These are phyloP conservation scores for Juncus inflexus DNA, from an alignment of 176 grass and related monocot genomes.

Conservation along the genomic window DNA sequence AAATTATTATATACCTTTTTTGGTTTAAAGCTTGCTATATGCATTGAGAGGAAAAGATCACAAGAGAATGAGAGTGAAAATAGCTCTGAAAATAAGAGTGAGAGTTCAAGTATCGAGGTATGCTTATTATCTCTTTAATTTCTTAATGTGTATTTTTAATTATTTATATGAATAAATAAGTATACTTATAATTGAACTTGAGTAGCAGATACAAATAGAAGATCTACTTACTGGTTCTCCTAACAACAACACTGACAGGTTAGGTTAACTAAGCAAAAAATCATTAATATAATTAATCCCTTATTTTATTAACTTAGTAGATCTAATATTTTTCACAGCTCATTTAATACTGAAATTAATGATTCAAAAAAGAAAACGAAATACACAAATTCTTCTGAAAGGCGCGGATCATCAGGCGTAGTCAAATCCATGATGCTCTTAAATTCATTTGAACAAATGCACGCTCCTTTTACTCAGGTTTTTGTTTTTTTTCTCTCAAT, in stretches of 20 bases:
- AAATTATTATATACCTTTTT: conserved; percentile 24
- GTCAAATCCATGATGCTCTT: conserved; percentile 80
- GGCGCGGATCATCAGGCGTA: conserved; percentile 71
- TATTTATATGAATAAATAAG: conserved; percentile 9
- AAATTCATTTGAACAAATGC: conserved; percentile 82
- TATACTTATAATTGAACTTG: conserved; percentile 31
- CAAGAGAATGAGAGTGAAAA: conserved; percentile 37
- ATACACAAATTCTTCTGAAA: conserved; percentile 22
- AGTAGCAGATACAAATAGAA: conserved; percentile 39
- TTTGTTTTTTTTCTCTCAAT: conserved; percentile 34
- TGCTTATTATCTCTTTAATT: neutral
- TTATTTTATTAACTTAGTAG: conserved; percentile 9
- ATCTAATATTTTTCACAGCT: conserved; percentile 27
- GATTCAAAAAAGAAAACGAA: conserved; percentile 29
- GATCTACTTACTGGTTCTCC: conserved; percentile 21
- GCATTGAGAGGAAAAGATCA: conserved; percentile 80
- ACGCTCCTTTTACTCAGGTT: conserved; percentile 98
- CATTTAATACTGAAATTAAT: conserved; percentile 8
- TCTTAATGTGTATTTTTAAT: too few species aligned
- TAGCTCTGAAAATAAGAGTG: conserved; percentile 39
- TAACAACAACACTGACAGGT: conserved; percentile 34
- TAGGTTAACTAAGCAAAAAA: conserved; percentile 22
- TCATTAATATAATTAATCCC: neutral
- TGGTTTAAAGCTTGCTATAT: conserved; percentile 74
- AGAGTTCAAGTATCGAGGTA: conserved; percentile 53